These are phyloP conservation scores for Arabidopsis thaliana DNA, from an alignment of 345 rosid genomes.

Conservation along the genomic window DNA sequence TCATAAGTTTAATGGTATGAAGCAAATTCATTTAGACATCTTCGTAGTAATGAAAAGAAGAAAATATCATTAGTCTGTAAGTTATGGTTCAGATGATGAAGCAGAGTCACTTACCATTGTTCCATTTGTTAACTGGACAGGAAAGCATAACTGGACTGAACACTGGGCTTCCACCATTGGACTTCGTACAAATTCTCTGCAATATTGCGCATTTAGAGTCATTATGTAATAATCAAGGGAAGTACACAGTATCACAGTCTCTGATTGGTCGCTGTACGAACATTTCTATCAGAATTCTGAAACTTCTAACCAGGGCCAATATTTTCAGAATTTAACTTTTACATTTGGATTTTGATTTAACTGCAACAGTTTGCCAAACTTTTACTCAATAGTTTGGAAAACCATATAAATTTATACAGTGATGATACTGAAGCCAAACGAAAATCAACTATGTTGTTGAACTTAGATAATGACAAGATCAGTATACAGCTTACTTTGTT, in stretches of 20 bases:
- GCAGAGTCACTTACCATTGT: constrained; percentile 60
- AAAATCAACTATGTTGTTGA: neutral
- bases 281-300: constrained; percentile 2
- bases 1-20: constrained; percentile 31
- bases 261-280: neutral
- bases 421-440: constrained; percentile 2
- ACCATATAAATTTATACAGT: neutral
- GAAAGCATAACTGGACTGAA: constrained; percentile 90
- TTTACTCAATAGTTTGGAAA: neutral
- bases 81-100: constrained; percentile 26
- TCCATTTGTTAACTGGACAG: constrained; percentile 82
- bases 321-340: neutral
- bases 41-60: constrained; percentile 10
- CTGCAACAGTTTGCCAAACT: neutral
- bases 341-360: constrained; percentile 3
- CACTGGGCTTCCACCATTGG: constrained; percentile 96
- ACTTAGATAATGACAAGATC: constrained; percentile 1
- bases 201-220: constrained; percentile 42
- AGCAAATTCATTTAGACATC: constrained; percentile 10
- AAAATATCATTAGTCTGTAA: constrained; percentile 13
- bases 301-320: neutral
- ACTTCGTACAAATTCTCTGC: constrained; percentile 82
- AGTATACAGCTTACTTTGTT: constrained; percentile 55
- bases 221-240: constrained; percentile 5
- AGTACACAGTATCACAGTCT: neutral